phyloP scores from a whole-genome alignment of 2,329 filamentous ascomycete species.

The Neodidymelliopsis sp. region DNA sequence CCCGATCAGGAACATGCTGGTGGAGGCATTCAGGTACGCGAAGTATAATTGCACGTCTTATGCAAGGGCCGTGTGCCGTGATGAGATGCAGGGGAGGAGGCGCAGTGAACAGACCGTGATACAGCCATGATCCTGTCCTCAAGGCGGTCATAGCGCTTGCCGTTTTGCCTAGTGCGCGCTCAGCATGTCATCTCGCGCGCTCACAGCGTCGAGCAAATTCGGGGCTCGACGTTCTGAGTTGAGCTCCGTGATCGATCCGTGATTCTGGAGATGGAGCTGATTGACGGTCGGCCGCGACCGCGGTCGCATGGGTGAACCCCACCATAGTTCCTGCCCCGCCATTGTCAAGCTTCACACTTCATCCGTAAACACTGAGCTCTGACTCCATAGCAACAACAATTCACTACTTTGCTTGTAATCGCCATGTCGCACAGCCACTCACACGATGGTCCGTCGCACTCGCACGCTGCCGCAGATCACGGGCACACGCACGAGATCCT shows the following conservation, averaged over 20 bases:
- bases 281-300: slow-evolving; percentile 2
- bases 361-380: slow-evolving; percentile 11
- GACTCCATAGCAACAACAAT: slow-evolving; percentile 1
- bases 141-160: slow-evolving; percentile 8
- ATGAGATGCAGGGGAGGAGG: slow-evolving; percentile 25
- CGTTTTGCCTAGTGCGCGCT: slow-evolving; percentile 6
- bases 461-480: slow-evolving; percentile 70
- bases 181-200: slow-evolving; percentile 6
- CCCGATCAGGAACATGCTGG: slow-evolving; percentile 18
- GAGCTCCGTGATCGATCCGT: background rate
- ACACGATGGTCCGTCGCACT: slow-evolving; percentile 54
- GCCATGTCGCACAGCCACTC: slow-evolving; percentile 46
- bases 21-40: slow-evolving; percentile 11
- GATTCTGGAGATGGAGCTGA: slow-evolving; percentile 12
- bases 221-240: too few species aligned
- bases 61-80: slow-evolving; percentile 18
- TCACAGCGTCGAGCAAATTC: background rate
- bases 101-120: slow-evolving; percentile 9
- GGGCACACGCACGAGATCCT: slow-evolving; percentile 97
- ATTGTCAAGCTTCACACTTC: slow-evolving; percentile 21
- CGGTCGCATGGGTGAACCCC: slow-evolving; percentile 19
- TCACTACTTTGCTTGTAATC: background rate
- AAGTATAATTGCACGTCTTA: slow-evolving; percentile 24
- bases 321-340: slow-evolving; percentile 32
- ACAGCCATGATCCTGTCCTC: slow-evolving; percentile 20